Evolutionary conservation across 768 basidiomycete species (phyloP).

Genomic region (Lactarius hengduanensis): DNA sequence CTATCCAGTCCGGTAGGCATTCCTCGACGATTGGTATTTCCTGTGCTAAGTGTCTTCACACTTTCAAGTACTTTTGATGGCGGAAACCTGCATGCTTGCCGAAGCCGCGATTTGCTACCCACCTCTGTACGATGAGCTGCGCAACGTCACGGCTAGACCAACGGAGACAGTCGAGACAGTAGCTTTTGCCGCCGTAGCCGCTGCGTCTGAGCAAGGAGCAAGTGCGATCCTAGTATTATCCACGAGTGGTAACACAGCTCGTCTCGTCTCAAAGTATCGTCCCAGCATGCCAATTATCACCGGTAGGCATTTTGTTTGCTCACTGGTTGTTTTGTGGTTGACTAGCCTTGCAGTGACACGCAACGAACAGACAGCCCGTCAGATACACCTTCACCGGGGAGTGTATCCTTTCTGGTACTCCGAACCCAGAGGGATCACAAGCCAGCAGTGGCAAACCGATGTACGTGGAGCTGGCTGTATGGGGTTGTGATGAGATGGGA

Average conservation of each 20-base stretch:
- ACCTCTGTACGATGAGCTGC: slow-evolving; percentile 88
- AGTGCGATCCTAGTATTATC: slow-evolving; percentile 95
- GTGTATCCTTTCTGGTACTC: slow-evolving; percentile 97
- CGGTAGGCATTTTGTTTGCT: slow-evolving; percentile 49
- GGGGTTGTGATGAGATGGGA: slow-evolving; percentile 16
- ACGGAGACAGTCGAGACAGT: slow-evolving; percentile 96
- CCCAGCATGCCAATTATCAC: slow-evolving; percentile 93
- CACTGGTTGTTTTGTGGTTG: slow-evolving; percentile 1
- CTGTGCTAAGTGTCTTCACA: not conserved
- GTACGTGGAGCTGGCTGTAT: slow-evolving; percentile 47
- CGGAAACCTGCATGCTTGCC: slow-evolving; percentile 96
- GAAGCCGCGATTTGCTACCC: slow-evolving; percentile 96
- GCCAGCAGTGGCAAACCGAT: slow-evolving; percentile 96
- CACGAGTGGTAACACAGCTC: slow-evolving; percentile 94
- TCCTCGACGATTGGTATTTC: slow-evolving; percentile 3
- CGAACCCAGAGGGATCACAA: slow-evolving; percentile 86
- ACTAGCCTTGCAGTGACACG: slow-evolving; percentile 69
- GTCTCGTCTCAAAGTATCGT: slow-evolving; percentile 94
- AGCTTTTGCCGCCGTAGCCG: slow-evolving; percentile 93
- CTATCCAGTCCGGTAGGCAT: slow-evolving; percentile 82
- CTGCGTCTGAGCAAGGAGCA: slow-evolving; percentile 92
- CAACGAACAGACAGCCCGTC: slow-evolving; percentile 92
- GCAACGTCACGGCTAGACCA: slow-evolving; percentile 74
- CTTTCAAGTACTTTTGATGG: slow-evolving; percentile 92
- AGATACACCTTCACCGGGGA: slow-evolving; percentile 95